Evolutionary conservation across 306 rosid species (phyloP), one percentile per base, ranked within the genome.

Genomic region (Sophora flavescens): DNA sequence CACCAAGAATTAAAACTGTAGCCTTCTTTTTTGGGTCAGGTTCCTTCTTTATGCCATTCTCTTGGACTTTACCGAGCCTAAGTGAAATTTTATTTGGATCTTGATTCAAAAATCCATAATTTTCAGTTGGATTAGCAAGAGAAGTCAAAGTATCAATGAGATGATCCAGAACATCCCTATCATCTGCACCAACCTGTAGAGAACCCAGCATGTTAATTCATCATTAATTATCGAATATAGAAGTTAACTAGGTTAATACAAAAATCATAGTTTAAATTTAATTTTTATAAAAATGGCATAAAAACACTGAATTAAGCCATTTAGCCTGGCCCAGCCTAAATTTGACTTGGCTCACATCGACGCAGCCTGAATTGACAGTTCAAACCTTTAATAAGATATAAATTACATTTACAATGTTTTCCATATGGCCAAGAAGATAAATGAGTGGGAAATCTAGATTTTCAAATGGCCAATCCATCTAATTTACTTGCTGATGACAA

Each of bases 101-200:
- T 61, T 83, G 86, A 62, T 82, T 84, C 72, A 75, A 35, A 72
- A 54, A 15, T 45, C 56, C 81, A 65, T 59, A 28, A 28, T 77
- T 80, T 81, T 72, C 89, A 52, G 80, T 72, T 63, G 89, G 82
- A 76, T 88, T 91, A 18, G 98, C 95, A 72, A 95, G 86, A 65
- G 88, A 84, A 56, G 87, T 89, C 77, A 95, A 86, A 36, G 96
- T 90, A 79, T 90, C 93, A 61, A 95, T 89, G 60, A 95, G 90
- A 51, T 92, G 80, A 77, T 92, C 90, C 75, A 95, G 85, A 77
- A 84, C 82, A 66, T 15, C 89, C 67, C 58, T 80, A 75, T 95
- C 91, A 78, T 95, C 91, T 26, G 97, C 96, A 47, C 92, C 95
- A 73, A 95, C 97, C 98, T 95, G 87, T 71, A 72, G 80, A 84